Percentiles rank a stretch among this genome's conserved stretches.
phyloP scores from a whole-genome alignment of 352 stramenopile genomes.

The Globisporangium alternatum region DNA sequence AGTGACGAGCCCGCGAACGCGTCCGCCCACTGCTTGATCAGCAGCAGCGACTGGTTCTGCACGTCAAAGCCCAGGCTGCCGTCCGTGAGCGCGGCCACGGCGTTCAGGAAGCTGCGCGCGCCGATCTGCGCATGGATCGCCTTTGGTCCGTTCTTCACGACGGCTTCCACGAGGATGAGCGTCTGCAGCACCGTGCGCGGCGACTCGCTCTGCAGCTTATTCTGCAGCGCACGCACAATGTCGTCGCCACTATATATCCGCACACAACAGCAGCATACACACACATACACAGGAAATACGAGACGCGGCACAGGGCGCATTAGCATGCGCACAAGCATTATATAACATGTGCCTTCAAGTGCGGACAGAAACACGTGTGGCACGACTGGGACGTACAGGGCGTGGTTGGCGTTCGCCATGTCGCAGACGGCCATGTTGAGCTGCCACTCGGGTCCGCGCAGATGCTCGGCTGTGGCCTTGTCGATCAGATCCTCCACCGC shows the following conservation, averaged over 20 bases:
- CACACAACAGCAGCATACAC: neutral
- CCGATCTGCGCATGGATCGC: constrained; percentile 55
- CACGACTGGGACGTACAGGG: constrained; percentile 26
- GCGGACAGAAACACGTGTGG: neutral
- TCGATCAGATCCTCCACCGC: constrained; percentile 46
- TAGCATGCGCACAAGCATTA: neutral
- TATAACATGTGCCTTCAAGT: neutral
- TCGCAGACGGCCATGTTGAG: constrained; percentile 77
- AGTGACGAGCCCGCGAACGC: constrained; percentile 51
- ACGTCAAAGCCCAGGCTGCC: constrained; percentile 68
- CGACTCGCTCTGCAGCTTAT: constrained; percentile 47
- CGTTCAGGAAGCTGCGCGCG: constrained; percentile 58
- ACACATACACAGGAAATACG: neutral
- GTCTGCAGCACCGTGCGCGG: constrained; percentile 46
- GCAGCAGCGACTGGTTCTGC: constrained; percentile 63
- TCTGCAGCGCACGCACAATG: constrained; percentile 57
- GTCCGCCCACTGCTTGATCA: constrained; percentile 84
- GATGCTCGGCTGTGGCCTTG: constrained; percentile 48
- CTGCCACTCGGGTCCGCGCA: constrained; percentile 59
- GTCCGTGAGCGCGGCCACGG: constrained; percentile 65
- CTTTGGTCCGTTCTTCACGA: constrained; percentile 78
- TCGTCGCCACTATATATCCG: constrained; percentile 41
- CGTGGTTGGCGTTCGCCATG: constrained; percentile 47
- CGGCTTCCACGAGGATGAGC: constrained; percentile 63
- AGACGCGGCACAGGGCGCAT: neutral